Conservation (phyloP, 352 stramenopile genomes). For the Phytophthora pluvialis region DNA sequence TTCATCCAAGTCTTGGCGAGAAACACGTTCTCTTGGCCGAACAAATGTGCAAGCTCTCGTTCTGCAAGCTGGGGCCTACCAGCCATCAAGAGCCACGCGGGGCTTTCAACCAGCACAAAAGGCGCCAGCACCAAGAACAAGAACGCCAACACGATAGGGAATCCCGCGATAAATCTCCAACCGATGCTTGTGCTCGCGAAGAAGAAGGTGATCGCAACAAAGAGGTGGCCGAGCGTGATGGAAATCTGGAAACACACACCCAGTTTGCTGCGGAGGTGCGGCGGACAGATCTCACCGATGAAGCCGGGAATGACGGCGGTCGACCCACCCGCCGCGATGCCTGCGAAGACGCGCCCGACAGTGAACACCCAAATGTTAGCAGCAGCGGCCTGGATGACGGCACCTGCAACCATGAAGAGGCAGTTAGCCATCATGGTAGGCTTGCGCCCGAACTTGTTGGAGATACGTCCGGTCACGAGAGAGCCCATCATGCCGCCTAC, state of each 20-base stretch:
- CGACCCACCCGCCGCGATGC: conserved; percentile 45
- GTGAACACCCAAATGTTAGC: conserved; percentile 38
- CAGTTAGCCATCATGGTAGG: conserved; percentile 41
- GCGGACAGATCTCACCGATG: conserved; percentile 53
- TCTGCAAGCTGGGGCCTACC: conserved; percentile 28
- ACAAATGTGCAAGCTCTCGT: conserved; percentile 33
- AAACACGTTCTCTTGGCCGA: conserved; percentile 35
- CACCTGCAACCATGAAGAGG: conserved; percentile 51
- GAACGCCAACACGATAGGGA: conserved; percentile 41
- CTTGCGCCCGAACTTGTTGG: conserved; percentile 45
- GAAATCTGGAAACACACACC: conserved; percentile 50
- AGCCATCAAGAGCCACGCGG: conserved; percentile 46
- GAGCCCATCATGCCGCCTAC: conserved; percentile 57
- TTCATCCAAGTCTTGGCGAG: conserved; percentile 45
- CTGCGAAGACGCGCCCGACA: conserved; percentile 48
- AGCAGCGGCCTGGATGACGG: conserved; percentile 33
- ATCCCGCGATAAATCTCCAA: conserved; percentile 61
- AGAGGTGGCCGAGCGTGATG: conserved; percentile 48
- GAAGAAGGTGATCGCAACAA: conserved; percentile 57
- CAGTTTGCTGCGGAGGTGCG: conserved; percentile 42
- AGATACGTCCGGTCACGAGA: conserved; percentile 38
- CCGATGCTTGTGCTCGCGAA: conserved; percentile 48
- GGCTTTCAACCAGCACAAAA: conserved; percentile 54
- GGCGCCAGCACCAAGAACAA: conserved; percentile 40
- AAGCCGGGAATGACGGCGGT: conserved; percentile 44